Base-by-base conservation (phyloP, 306 rosid species). In the Acacia crassicarpa region DNA sequence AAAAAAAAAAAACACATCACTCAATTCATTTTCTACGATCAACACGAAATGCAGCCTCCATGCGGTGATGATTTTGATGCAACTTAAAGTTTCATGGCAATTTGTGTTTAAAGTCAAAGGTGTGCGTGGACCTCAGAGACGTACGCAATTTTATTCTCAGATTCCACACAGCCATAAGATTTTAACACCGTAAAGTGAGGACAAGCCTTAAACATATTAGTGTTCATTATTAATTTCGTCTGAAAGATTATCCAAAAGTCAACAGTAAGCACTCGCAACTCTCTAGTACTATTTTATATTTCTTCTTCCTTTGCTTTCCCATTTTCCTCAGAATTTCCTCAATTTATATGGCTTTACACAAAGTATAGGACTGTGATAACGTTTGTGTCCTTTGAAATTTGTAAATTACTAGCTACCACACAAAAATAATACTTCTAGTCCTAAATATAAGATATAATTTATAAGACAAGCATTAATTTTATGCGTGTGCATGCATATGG, bases 21-120 rank as follows among this genome's bases (percentile, higher is more conserved):
- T 32, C 54, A 51, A 40, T 9, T 58, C 71, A 44, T 35, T 61
- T 80, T 80, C 69, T 35, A 2, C 9, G 3, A 56, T 59, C 53
- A 1, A 41, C 78, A 59, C 74, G 49, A 84, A 75, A 68, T 49
- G 62, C 67, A 87, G 54, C 30, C 75, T 25, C 86, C 90, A 86
- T 83, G 85, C 78, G 82, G 65, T 71, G 56, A n/a, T 71, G 63
- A 25, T 71, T 67, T 66, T 56, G 46, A 43, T 9, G 32, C 53
- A 48, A 46, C 12, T 46, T 25, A 79, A 68, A 78, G 72, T 83
- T 85, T 77, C 87, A 72, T 77, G 58, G 49, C 16, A 78, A 70
- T 78, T 53, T 81, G 82, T 69, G 80, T 63, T 81, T 76, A 82
- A 84, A 86, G 91, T 83, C 94, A 89, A 86, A 78, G 45, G 78